phyloP scores from a whole-genome alignment of 2,329 filamentous ascomycete species.

The Colletotrichum coccodes region DNA sequence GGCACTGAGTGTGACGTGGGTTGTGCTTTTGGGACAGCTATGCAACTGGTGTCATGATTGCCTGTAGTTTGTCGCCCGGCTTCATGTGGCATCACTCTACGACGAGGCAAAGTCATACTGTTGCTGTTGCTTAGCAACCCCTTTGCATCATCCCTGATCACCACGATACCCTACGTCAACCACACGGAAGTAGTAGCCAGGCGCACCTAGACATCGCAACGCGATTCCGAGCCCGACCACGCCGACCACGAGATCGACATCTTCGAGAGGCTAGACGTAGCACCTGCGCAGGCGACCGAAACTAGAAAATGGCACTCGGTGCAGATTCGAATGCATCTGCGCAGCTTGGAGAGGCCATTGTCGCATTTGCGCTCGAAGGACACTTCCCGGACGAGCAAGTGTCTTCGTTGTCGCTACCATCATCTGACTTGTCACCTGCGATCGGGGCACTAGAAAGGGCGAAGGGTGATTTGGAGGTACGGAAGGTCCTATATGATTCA shows the following conservation, averaged over 20 bases:
- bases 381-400: constrained; percentile 52
- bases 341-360: constrained; percentile 51
- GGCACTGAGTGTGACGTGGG: constrained; percentile 26
- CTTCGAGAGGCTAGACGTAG: constrained; percentile 1
- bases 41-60: constrained; percentile 14
- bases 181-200: not conserved
- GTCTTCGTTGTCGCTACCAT: constrained; percentile 48
- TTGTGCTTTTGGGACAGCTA: constrained; percentile 31
- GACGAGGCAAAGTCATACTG: constrained; percentile 13
- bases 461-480: constrained; percentile 52
- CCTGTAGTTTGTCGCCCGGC: not conserved
- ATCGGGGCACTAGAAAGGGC: constrained; percentile 49
- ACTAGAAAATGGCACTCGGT: constrained; percentile 42
- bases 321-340: constrained; percentile 37
- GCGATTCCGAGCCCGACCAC: not conserved
- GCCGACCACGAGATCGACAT: constrained; percentile 1
- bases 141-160: not conserved
- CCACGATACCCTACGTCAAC: not conserved
- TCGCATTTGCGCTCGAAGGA: constrained; percentile 51
- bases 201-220: not conserved
- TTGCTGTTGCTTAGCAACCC: not conserved
- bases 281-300: not conserved
- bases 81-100: not conserved
- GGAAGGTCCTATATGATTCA: not conserved
- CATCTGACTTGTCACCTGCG: constrained; percentile 50